Conservation (phyloP, 305 asterid genomes). For the Solanum hybrid region DNA sequence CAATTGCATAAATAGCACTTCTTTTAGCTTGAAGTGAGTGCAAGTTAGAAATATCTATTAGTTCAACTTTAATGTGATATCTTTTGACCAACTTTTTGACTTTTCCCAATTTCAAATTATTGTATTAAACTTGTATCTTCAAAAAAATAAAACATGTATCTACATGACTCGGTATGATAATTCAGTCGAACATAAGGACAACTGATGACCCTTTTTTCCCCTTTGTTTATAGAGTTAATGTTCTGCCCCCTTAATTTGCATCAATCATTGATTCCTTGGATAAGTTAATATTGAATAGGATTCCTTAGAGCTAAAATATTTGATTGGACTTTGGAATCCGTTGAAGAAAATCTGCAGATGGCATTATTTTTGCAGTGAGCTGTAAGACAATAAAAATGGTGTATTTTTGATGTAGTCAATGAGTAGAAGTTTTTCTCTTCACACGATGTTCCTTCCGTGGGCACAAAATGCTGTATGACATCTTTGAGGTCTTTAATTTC, state of each 20-base stretch:
- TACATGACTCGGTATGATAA: not conserved
- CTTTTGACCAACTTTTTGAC: not conserved
- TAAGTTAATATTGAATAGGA: not conserved
- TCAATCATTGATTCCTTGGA: not conserved
- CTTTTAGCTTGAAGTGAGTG: not conserved
- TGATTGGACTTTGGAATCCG: not conserved
- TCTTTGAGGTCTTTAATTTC: not conserved
- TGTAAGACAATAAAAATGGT: not conserved
- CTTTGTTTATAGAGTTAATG: not conserved
- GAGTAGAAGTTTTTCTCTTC: not conserved
- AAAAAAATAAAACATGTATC: not conserved
- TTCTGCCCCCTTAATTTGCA: not conserved
- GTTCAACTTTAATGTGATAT: not conserved
- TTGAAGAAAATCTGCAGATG: not conserved
- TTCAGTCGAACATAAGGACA: not conserved
- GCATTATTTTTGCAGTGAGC: not conserved
- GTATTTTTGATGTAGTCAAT: not conserved
- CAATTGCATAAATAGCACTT: not conserved
- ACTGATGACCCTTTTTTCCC: not conserved
- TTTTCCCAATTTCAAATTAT: not conserved
- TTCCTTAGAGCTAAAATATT: not conserved
- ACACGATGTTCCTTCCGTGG: not conserved
- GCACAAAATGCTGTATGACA: not conserved
- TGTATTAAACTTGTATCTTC: not conserved
- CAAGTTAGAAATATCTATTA: not conserved